phyloP scores from a whole-genome alignment of 805 yeast genomes.

The Saccharomycopsis schoenii region DNA sequence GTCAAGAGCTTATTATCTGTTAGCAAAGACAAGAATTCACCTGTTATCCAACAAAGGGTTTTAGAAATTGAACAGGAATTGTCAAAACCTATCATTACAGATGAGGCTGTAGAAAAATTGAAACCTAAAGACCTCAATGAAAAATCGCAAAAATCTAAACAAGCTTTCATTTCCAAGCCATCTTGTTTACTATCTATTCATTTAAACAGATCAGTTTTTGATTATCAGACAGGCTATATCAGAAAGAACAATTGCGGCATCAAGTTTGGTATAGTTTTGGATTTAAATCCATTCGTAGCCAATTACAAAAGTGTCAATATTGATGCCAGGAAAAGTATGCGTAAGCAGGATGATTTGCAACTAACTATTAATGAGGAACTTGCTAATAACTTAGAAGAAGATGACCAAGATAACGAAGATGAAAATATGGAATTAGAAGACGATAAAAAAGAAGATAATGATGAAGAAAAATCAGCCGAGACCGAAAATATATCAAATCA shows the following conservation, averaged over 20 bases:
- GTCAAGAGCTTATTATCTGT: neutral
- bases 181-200: slow-evolving; percentile 80
- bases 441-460: neutral
- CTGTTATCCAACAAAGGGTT: slow-evolving; percentile 30
- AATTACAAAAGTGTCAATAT: slow-evolving; percentile 59
- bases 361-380: slow-evolving; percentile 8
- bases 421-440: slow-evolving; percentile 9
- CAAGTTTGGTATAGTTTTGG: slow-evolving; percentile 59
- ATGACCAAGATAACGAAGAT: slow-evolving; percentile 1
- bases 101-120: slow-evolving; percentile 62
- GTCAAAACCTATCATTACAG: slow-evolving; percentile 59
- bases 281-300: slow-evolving; percentile 61
- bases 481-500: slow-evolving; percentile 5
- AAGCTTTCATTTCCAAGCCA: slow-evolving; percentile 66
- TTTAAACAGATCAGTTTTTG: slow-evolving; percentile 88
- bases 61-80: slow-evolving; percentile 44
- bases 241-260: slow-evolving; percentile 79
- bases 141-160: slow-evolving; percentile 76
- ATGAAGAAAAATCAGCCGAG: neutral
- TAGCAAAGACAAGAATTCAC: slow-evolving; percentile 14
- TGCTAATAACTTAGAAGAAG: slow-evolving; percentile 12
- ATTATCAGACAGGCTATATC: slow-evolving; percentile 72
- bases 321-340: slow-evolving; percentile 72
- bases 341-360: slow-evolving; percentile 38
- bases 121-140: slow-evolving; percentile 67